These are phyloP conservation scores for Gnomoniopsis sp. DNA, from an alignment of 2,329 filamentous ascomycete species.

Conservation along the genomic window DNA sequence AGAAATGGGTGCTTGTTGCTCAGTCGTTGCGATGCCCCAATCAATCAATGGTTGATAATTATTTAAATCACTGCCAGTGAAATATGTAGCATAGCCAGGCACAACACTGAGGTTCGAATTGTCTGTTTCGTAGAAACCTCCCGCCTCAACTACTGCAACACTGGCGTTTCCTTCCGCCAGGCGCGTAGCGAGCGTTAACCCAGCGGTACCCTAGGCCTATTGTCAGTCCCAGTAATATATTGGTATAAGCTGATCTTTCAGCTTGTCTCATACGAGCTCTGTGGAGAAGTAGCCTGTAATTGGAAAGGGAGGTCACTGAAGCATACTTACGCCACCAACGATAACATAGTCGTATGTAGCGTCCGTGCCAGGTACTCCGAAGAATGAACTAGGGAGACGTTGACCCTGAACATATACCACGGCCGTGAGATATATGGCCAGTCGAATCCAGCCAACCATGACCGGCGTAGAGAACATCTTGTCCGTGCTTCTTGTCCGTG, in stretches of 20 bases:
- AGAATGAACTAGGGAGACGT: conserved; percentile 4
- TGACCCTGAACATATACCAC: neutral
- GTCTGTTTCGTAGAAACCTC: conserved; percentile 16
- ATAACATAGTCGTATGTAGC: conserved; percentile 15
- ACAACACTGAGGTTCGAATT: conserved; percentile 14
- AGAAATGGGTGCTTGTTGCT: conserved; percentile 4
- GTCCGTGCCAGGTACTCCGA: conserved; percentile 11
- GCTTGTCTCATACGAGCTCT: too few relatives aligned
- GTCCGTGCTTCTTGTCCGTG: neutral
- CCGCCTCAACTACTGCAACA: conserved; percentile 17
- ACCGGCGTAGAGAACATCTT: neutral
- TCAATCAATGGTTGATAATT: conserved; percentile 13
- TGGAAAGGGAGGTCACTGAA: too few relatives aligned
- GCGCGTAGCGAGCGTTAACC: conserved; percentile 8
- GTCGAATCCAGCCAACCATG: neutral
- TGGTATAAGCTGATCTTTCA: too few relatives aligned
- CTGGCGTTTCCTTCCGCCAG: conserved; percentile 7
- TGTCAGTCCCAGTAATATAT: too few relatives aligned
- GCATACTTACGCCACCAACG: conserved; percentile 1
- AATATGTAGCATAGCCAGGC: conserved; percentile 6
- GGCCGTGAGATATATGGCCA: neutral
- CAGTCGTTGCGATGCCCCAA: conserved; percentile 8
- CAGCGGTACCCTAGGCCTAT: conserved; percentile 1
- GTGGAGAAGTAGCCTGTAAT: too few relatives aligned
- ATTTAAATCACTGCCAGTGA: conserved; percentile 3